Base-by-base conservation (phyloP, 345 rosid genomes). In the Acer negundo region DNA sequence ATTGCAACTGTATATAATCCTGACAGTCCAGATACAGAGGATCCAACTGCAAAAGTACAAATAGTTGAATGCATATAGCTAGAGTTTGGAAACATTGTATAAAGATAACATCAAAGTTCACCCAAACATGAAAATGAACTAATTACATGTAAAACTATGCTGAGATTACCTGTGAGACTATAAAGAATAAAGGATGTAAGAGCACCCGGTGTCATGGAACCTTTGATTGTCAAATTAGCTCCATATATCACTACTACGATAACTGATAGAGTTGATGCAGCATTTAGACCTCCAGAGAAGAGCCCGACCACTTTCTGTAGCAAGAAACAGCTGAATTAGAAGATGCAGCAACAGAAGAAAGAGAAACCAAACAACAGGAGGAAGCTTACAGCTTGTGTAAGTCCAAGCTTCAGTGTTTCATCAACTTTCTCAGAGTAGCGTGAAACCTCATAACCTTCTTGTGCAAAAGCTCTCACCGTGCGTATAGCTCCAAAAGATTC, bases 141-240 rank as follows among this genome's bases (percentile, higher is more conserved):
- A 16, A 23, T 44, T 22, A 46, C 59, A 42, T 28, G 38, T 35
- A 35, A 35, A 38, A 58, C n/a, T 49, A 47, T 26, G 10, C 51
- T 74, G 74, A 51, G 49, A 65, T 17, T 86, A 95, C 99, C 99
- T 76, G 99, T 95, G 80, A 93, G 95, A 71, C 99, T 95, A 67
- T 95, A 93, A 78, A 95, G 98, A 72, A 95, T 93, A 90, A 95
- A 95, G 76, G 99, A 95, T 61, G 98, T 95, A 75, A 95, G 98
- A 26, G 94, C 83, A 58, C 99, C 99, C 0, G 88, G 89, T 3
- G 97, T 93, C 96, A 95, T 80, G 82, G 87, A 83, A 81, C 98
- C 98, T 44, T 80, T 84, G 75, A 95, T 95, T 24, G 99, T 91
- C 80, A 93, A 85, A 84, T 91, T 86, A 12, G 98, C 98, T 75